Evolutionary conservation across 1,139 yeast species (phyloP).

Genomic region (Nadsonia commutata): DNA sequence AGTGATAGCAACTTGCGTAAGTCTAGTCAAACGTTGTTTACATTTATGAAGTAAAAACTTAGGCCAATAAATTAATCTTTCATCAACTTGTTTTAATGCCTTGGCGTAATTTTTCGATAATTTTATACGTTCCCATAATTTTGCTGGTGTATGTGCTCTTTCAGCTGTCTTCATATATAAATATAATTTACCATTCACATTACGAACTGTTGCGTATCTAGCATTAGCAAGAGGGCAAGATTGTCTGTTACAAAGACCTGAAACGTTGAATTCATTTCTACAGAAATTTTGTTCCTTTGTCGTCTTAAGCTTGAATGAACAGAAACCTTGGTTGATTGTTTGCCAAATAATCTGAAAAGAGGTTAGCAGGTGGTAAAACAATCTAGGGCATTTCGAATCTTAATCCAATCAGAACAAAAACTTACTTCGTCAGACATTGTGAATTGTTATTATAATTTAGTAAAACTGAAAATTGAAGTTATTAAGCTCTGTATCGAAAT

Average conservation of each 20-base stretch:
- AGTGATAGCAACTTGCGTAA: slow-evolving; percentile 92
- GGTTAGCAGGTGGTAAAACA: slow-evolving; percentile 1
- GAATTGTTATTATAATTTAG: background rate
- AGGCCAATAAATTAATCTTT: slow-evolving; percentile 82
- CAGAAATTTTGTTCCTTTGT: slow-evolving; percentile 72
- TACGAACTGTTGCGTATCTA: slow-evolving; percentile 86
- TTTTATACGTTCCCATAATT: slow-evolving; percentile 87
- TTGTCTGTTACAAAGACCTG: slow-evolving; percentile 83
- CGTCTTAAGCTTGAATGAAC: slow-evolving; percentile 74
- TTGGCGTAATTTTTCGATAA: slow-evolving; percentile 75
- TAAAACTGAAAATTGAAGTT: background rate
- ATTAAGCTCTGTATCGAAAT: no score
- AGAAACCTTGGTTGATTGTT: slow-evolving; percentile 76
- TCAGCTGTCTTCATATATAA: slow-evolving; percentile 95
- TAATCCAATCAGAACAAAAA: slow-evolving; percentile 4
- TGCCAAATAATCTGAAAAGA: slow-evolving; percentile 65
- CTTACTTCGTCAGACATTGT: slow-evolving; percentile 31
- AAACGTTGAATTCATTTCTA: slow-evolving; percentile 73
- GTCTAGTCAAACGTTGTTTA: slow-evolving; percentile 85
- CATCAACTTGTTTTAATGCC: slow-evolving; percentile 81
- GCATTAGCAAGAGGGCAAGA: slow-evolving; percentile 96
- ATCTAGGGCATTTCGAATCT: no score
- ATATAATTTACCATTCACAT: slow-evolving; percentile 74
- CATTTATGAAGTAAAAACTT: slow-evolving; percentile 82
- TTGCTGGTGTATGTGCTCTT: slow-evolving; percentile 88